These are phyloP conservation scores for Colletotrichum tanaceti DNA, from an alignment of 2,329 filamentous ascomycete species.

Conservation along the genomic window DNA sequence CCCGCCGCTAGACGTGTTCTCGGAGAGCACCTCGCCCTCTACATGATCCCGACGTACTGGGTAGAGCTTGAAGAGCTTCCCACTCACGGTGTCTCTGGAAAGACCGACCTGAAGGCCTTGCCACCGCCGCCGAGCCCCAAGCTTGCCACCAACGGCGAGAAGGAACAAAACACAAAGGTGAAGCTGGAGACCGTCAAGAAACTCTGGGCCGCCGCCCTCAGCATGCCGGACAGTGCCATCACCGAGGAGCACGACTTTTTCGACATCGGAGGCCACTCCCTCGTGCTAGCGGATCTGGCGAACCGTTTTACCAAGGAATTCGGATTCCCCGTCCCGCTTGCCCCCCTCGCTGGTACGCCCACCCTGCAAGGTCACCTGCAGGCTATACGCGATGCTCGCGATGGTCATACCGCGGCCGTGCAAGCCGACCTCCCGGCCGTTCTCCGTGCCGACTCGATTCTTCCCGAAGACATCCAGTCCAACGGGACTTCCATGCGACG, in stretches of 20 bases:
- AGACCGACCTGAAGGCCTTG: slow-evolving; percentile 78
- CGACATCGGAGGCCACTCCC: slow-evolving; percentile 81
- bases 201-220: slow-evolving; percentile 78
- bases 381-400: slow-evolving; percentile 75
- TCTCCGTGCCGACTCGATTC: slow-evolving; percentile 72
- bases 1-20: slow-evolving; percentile 74
- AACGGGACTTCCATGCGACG: slow-evolving; percentile 64
- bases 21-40: slow-evolving; percentile 76
- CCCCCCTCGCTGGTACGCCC: slow-evolving; percentile 75
- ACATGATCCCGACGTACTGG: slow-evolving; percentile 86
- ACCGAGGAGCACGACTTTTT: slow-evolving; percentile 82
- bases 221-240: slow-evolving; percentile 70
- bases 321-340: slow-evolving; percentile 78
- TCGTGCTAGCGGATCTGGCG: slow-evolving; percentile 82
- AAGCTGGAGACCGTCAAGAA: slow-evolving; percentile 74
- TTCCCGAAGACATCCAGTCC: slow-evolving; percentile 77
- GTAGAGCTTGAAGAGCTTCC: slow-evolving; percentile 77
- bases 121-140: slow-evolving; percentile 71
- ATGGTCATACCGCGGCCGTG: slow-evolving; percentile 79
- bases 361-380: slow-evolving; percentile 79
- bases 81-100: slow-evolving; percentile 82
- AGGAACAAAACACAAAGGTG: slow-evolving; percentile 71
- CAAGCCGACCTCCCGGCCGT: slow-evolving; percentile 80
- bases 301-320: slow-evolving; percentile 75
- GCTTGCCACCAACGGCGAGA: slow-evolving; percentile 53